Percentiles rank a stretch among this genome's conserved stretches.
Conservation (phyloP, 2,329 filamentous ascomycete species). For the Malbranchea cinnamomea region DNA sequence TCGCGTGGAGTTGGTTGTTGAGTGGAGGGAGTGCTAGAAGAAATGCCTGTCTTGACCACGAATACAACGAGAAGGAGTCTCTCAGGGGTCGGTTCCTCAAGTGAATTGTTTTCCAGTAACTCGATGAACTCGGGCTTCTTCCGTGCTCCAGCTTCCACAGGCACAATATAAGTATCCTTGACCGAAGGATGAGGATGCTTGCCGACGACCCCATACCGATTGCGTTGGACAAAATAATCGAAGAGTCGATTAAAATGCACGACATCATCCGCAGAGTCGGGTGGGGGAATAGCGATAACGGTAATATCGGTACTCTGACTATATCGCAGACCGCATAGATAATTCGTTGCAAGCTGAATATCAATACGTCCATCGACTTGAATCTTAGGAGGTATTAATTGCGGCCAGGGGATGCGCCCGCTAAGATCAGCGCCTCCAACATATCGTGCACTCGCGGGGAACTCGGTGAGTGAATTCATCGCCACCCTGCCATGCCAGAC, state of each 20-base stretch:
- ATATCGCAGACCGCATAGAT: slow-evolving; percentile 74
- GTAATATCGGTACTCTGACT: slow-evolving; percentile 71
- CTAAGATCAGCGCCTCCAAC: slow-evolving; percentile 71
- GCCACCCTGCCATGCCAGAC: slow-evolving; percentile 63
- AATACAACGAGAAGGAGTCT: slow-evolving; percentile 72
- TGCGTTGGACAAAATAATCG: slow-evolving; percentile 69
- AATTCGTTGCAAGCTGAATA: slow-evolving; percentile 70
- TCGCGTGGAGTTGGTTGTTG: slow-evolving; percentile 26
- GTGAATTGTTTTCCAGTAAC: slow-evolving; percentile 69
- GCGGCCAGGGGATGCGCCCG: slow-evolving; percentile 52
- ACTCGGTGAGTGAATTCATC: slow-evolving; percentile 65
- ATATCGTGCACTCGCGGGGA: slow-evolving; percentile 63
- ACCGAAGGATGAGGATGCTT: slow-evolving; percentile 62
- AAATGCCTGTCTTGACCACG: slow-evolving; percentile 53
- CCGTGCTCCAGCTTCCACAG: slow-evolving; percentile 55
- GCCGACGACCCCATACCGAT: slow-evolving; percentile 74
- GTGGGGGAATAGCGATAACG: slow-evolving; percentile 55
- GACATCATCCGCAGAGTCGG: slow-evolving; percentile 42
- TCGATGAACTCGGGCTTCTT: slow-evolving; percentile 72
- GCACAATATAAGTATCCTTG: slow-evolving; percentile 82
- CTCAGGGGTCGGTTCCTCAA: slow-evolving; percentile 57
- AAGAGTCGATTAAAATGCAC: slow-evolving; percentile 61
- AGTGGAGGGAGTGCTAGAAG: slow-evolving; percentile 23
- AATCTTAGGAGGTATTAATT: slow-evolving; percentile 53
- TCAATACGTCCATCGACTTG: slow-evolving; percentile 58